Base-by-base conservation (phyloP, 2,329 filamentous ascomycete species). In the Arthroderma uncinatum region DNA sequence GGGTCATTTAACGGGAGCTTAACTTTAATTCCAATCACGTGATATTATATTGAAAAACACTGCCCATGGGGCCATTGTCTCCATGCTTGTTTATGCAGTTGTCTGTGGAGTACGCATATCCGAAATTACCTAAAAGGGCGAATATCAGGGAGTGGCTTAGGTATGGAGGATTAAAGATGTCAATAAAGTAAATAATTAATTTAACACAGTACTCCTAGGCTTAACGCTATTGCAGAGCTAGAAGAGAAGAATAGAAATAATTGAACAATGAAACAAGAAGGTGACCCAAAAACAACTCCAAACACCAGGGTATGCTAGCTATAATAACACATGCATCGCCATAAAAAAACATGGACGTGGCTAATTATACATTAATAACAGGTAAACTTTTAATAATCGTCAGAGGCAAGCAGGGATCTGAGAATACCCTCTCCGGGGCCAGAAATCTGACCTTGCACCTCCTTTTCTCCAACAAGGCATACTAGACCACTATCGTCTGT, bases 401-500 rank as follows among this genome's bases (percentile, higher is more conserved):
- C 54, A 33, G 40, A 9, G 6, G 63, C 64, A 21, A 78, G 66
- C 37, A 78, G 61, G 8, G 69, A 66, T 58, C 67, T 66, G 53
- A 78, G 65, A 55, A 78, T 73, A 33, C 71, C 73, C 57, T 74
- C 74, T 21, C 79, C 78, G n/a, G 77, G 72, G 23, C 79, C 78
- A 47, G 70, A 81, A 40, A 89, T 81, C 56, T 87, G 84, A 57
- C 79, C 79, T 63, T 85, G 81, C 62, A 95, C 79, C 72, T 95
- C 90, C 66, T 82, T 85, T 67, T 89, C 84, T n/a, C 84, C 83
- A 19, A 91, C 85, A 67, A 83, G 87, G 71, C 88, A 90, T 2
- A 86, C 85, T 52, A 95, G 80, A 56, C 84, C 81, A 70, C 84
- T 86, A 70, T 95, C 90, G 63, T 95, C 89, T 71, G 76, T 66